Conservation (phyloP, 371 early-diverging fungal genomes). For the Zychaea mexicana region DNA sequence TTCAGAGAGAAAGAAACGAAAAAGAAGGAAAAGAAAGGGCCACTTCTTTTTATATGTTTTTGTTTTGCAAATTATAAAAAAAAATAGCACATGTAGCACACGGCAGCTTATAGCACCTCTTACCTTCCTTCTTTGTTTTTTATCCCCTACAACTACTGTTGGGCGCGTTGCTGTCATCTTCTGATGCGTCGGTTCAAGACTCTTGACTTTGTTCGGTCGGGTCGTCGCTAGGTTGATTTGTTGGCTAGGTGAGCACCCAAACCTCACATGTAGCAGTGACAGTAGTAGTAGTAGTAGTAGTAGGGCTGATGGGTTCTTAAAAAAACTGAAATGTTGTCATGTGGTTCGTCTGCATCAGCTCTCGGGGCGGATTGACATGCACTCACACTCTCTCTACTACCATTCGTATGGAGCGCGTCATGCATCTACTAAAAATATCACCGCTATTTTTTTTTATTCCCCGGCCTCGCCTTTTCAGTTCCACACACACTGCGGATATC, state of each 20-base stretch:
- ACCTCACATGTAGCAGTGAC: no score
- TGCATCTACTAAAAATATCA: neutral
- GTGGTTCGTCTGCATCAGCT: neutral
- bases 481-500: neutral
- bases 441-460: neutral
- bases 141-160: no score
- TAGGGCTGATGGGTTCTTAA: no score
- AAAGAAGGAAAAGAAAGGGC: neutral
- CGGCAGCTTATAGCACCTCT: no score
- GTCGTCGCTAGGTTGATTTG: no score
- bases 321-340: neutral
- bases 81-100: neutral
- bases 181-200: no score
- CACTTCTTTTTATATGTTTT: neutral
- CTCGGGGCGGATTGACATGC: neutral
- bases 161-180: no score
- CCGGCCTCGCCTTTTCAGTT: neutral
- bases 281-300: no score
- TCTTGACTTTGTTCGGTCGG: no score
- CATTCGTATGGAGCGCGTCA: neutral
- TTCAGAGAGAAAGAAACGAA: neutral
- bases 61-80: neutral
- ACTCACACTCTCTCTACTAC: neutral
- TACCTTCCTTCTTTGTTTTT: no score
- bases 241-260: no score